Evolutionary conservation across 768 basidiomycete species (phyloP).

Genomic region (Kwoniella dendrophila): DNA sequence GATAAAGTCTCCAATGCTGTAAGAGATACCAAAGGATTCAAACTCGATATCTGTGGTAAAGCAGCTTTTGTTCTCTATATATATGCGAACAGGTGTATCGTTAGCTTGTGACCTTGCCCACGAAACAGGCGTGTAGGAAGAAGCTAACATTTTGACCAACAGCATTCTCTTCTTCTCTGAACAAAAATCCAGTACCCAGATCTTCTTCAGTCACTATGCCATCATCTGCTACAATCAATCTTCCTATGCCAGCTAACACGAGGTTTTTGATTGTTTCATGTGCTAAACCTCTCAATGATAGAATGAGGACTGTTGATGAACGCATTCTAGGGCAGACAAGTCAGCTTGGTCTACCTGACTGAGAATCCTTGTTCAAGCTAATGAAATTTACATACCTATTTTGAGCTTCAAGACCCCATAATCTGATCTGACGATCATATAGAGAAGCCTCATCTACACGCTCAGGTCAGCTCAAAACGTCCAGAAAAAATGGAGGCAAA

Average conservation of each 20-base stretch:
- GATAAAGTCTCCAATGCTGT: slow-evolving; percentile 69
- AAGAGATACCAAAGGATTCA: slow-evolving; percentile 89
- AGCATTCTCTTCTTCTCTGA: slow-evolving; percentile 75
- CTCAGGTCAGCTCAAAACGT: slow-evolving; percentile 23
- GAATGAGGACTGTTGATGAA: slow-evolving; percentile 82
- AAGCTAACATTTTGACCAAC: slow-evolving; percentile 77
- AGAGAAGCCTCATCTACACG: slow-evolving; percentile 67
- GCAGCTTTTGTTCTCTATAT: slow-evolving; percentile 81
- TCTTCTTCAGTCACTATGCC: slow-evolving; percentile 78
- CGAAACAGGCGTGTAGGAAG: neutral
- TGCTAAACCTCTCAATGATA: slow-evolving; percentile 77
- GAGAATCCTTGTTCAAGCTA: no score
- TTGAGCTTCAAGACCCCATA: slow-evolving; percentile 98
- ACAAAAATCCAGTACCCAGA: slow-evolving; percentile 89
- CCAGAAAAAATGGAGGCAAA: neutral
- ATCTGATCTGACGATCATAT: slow-evolving; percentile 93
- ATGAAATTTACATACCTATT: slow-evolving; percentile 66
- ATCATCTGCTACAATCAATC: slow-evolving; percentile 78
- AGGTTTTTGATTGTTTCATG: slow-evolving; percentile 97
- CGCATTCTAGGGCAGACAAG: slow-evolving; percentile 68
- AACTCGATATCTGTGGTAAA: slow-evolving; percentile 76
- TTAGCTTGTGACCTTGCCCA: neutral
- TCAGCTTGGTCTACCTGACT: slow-evolving; percentile 4
- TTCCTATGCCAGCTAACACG: slow-evolving; percentile 92
- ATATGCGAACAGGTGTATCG: slow-evolving; percentile 2